Evolutionary conservation across 164 flowering plant species (phyloP).

Genomic region (Umbilicus rupestris): DNA sequence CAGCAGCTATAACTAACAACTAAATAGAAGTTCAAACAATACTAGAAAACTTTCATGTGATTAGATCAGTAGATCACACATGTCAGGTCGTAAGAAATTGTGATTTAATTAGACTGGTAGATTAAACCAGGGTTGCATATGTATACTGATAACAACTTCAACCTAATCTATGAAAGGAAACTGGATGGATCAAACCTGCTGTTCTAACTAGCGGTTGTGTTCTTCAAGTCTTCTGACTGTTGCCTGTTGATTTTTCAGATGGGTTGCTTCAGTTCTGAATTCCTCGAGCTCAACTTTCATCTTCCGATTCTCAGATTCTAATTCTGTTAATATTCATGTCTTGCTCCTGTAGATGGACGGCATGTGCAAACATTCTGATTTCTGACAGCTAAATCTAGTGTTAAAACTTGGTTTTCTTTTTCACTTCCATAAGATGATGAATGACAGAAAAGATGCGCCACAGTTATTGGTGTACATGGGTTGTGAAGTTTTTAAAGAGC

Average conservation of each 20-base stretch:
- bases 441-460: background rate
- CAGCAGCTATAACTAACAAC: background rate
- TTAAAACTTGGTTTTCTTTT: background rate
- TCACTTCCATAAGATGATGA: background rate
- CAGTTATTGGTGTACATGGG: background rate
- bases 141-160: background rate
- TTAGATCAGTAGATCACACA: background rate
- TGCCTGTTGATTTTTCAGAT: constrained; percentile 95
- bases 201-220: constrained; percentile 88
- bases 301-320: constrained; percentile 89
- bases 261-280: constrained; percentile 87
- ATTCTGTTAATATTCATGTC: constrained; percentile 63
- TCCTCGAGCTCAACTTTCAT: constrained; percentile 99
- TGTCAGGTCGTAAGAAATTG: background rate
- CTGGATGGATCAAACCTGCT: constrained; percentile 48
- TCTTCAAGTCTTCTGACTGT: constrained; percentile 98
- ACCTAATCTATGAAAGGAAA: background rate
- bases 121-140: background rate
- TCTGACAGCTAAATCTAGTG: background rate
- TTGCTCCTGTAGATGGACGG: constrained; percentile 58
- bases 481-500: background rate
- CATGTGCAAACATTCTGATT: background rate
- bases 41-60: background rate
- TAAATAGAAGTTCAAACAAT: background rate
- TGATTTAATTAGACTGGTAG: background rate